These are phyloP conservation scores for Diplodia scrobiculata DNA, from an alignment of 2,329 filamentous ascomycete species.

Conservation along the genomic window DNA sequence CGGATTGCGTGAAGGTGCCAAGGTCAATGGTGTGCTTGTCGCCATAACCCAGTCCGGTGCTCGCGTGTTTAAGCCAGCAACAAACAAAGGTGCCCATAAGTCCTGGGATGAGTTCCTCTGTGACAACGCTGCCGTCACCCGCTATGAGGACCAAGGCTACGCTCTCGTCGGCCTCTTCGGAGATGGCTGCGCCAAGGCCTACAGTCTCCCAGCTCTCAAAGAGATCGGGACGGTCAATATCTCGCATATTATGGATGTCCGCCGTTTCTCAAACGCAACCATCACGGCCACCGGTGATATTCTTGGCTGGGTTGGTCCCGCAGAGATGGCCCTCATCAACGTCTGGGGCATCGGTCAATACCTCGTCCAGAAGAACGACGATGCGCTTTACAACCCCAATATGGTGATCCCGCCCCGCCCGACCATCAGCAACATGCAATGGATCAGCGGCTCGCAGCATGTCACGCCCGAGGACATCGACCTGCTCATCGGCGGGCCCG, in stretches of 20 bases:
- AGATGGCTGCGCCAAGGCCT: constrained; percentile 77
- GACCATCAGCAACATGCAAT: constrained; percentile 92
- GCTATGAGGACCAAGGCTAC: constrained; percentile 72
- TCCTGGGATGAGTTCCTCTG: constrained; percentile 83
- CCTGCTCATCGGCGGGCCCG: constrained; percentile 82
- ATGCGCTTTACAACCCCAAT: constrained; percentile 77
- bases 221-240: constrained; percentile 73
- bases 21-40: constrained; percentile 78
- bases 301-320: constrained; percentile 84
- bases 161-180: constrained; percentile 83
- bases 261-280: constrained; percentile 67
- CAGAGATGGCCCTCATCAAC: constrained; percentile 79
- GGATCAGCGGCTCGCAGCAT: constrained; percentile 93
- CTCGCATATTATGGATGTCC: constrained; percentile 68
- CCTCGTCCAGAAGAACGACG: constrained; percentile 49
- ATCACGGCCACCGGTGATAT: constrained; percentile 80
- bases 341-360: constrained; percentile 72
- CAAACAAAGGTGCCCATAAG: constrained; percentile 86
- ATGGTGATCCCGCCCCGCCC: constrained; percentile 75
- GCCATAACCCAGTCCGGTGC: constrained; percentile 73
- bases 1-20: constrained; percentile 71
- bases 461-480: constrained; percentile 86
- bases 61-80: constrained; percentile 84
- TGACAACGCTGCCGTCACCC: constrained; percentile 75
- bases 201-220: constrained; percentile 82